Conservation (phyloP, 2,329 filamentous ascomycete species). For the Akanthomyces lecanii region DNA sequence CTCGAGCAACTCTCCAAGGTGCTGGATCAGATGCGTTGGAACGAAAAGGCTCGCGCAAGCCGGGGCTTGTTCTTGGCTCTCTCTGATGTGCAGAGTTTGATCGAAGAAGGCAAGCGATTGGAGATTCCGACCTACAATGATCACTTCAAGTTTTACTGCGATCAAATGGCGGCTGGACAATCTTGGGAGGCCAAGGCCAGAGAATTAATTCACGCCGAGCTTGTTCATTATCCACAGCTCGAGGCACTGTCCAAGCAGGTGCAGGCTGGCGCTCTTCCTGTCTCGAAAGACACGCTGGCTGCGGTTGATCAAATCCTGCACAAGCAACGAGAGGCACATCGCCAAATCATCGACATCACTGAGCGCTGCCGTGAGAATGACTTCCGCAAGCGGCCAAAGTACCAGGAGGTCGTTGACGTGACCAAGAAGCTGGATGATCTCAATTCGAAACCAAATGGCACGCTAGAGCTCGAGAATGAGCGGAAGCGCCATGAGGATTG, state of each 20-base stretch:
- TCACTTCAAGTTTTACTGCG: constrained; percentile 69
- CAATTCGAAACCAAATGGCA: constrained; percentile 88
- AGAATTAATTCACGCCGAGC: constrained; percentile 87
- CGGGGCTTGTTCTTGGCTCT: constrained; percentile 66
- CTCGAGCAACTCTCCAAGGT: constrained; percentile 76
- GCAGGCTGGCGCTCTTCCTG: constrained; percentile 63
- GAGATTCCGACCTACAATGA: constrained; percentile 77
- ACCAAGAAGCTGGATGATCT: constrained; percentile 83
- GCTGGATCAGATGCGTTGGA: constrained; percentile 85
- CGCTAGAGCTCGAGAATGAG: constrained; percentile 88
- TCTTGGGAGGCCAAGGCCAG: constrained; percentile 91
- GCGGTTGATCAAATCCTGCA: constrained; percentile 87
- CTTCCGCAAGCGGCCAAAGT: constrained; percentile 75
- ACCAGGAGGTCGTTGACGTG: constrained; percentile 84
- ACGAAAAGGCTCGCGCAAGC: constrained; percentile 65
- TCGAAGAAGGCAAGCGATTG: constrained; percentile 71
- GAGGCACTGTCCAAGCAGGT: constrained; percentile 88
- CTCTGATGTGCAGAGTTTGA: constrained; percentile 72
- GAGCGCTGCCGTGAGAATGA: constrained; percentile 72
- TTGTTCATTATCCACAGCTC: constrained; percentile 89
- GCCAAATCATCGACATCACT: constrained; percentile 77
- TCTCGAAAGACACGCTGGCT: constrained; percentile 73
- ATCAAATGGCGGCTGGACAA: constrained; percentile 71
- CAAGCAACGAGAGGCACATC: constrained; percentile 92
- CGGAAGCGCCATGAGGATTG: constrained; percentile 95